Evolutionary conservation across 164 flowering plant genomes (phyloP).

Genomic region (Macadamia tetraphylla): DNA sequence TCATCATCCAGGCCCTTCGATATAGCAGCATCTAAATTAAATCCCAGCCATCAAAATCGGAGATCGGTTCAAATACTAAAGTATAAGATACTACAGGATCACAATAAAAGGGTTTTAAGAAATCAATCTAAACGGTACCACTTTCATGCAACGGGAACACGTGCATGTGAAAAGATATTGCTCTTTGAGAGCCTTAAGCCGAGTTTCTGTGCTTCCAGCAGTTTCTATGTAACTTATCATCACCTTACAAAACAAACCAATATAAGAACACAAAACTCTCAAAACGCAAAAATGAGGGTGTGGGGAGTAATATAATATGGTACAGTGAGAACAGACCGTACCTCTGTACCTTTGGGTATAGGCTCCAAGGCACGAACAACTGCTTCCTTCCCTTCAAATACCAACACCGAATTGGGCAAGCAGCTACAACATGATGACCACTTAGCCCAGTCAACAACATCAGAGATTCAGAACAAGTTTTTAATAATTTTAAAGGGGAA

Average conservation of each 20-base stretch:
- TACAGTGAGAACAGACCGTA: conserved; percentile 20
- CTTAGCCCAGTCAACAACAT: conserved; percentile 9
- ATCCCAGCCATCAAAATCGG: conserved; percentile 4
- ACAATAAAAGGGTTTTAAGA: background rate
- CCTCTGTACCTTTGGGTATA: conserved; percentile 79
- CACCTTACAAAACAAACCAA: conserved; percentile 44
- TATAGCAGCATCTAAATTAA: conserved; percentile 11
- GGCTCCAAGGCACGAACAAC: conserved; percentile 81
- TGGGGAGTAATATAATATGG: background rate
- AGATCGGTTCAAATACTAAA: background rate
- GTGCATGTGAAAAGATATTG: conserved; percentile 78
- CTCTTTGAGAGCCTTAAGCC: conserved; percentile 79
- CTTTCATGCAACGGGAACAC: conserved; percentile 67
- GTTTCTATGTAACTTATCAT: conserved; percentile 85
- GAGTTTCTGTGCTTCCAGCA: conserved; percentile 85
- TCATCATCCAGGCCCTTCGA: conserved; percentile 71
- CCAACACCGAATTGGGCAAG: conserved; percentile 84
- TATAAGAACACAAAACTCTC: conserved; percentile 1
- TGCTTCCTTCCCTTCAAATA: conserved; percentile 78
- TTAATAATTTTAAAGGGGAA: background rate
- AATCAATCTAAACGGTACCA: conserved; percentile 37
- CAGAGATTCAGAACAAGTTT: background rate
- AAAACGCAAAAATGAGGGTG: background rate
- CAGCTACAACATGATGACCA: conserved; percentile 52
- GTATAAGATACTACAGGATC: conserved; percentile 1